Conservation (phyloP, 345 rosid genomes). For the Gossypium ekmanianum region DNA sequence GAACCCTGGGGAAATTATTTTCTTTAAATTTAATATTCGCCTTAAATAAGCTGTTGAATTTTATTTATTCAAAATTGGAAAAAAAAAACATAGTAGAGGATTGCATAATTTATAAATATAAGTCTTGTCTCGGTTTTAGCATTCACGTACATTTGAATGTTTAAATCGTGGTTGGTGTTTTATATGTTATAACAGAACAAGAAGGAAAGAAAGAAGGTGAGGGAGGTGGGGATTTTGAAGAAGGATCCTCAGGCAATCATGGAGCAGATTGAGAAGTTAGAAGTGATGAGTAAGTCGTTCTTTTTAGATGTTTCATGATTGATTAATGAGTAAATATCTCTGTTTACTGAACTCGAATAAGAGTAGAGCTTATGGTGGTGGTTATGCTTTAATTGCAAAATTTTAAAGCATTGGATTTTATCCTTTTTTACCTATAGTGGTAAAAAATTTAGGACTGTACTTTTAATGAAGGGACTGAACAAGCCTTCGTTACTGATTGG, state of each 20-base stretch:
- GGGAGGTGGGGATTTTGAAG: conserved; percentile 96
- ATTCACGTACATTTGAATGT: not conserved
- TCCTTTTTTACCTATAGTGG: too few species aligned
- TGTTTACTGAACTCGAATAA: not conserved
- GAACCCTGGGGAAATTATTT: not conserved
- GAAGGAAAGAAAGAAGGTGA: conserved; percentile 95
- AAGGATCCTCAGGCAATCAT: conserved; percentile 86
- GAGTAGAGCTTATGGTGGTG: not conserved
- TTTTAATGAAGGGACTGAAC: not conserved
- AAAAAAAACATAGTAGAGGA: not conserved
- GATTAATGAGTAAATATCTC: not conserved
- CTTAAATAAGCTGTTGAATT: not conserved
- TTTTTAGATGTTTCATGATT: conserved; percentile 2
- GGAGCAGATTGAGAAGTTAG: conserved; percentile 92
- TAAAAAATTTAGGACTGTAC: not conserved
- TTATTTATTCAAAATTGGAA: not conserved
- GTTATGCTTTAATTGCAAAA: not conserved
- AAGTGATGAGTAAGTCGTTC: conserved; percentile 72
- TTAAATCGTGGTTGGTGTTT: not conserved
- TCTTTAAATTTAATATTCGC: not conserved
- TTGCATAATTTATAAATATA: not conserved
- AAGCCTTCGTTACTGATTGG: not conserved
- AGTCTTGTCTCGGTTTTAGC: not conserved
- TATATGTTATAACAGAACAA: conserved; percentile 59
- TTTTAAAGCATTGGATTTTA: not conserved